A percentile compares a stretch with the other conserved stretches of the same genome.
Evolutionary conservation across 2,329 filamentous ascomycete species (phyloP).

Genomic region (Fusarium stilboides): DNA sequence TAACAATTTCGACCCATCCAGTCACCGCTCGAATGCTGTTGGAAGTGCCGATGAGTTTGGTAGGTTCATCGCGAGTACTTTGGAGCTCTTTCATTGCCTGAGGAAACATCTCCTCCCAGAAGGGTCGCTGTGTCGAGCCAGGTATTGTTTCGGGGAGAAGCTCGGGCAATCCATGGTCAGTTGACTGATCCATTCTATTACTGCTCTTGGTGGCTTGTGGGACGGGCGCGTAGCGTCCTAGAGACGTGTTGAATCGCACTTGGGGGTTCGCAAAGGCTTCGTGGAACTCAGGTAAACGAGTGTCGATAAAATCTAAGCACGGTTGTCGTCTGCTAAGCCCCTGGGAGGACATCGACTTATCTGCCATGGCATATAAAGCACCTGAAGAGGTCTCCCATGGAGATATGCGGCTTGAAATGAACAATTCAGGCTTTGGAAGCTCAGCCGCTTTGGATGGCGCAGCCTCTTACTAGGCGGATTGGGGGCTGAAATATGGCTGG

Average conservation of each 20-base stretch:
- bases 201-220: accelerated
- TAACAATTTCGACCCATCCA: neutral
- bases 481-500: too few relatives aligned
- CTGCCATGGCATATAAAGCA: neutral
- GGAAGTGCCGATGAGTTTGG: neutral
- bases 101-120: neutral
- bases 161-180: neutral
- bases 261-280: neutral
- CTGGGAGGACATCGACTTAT: neutral
- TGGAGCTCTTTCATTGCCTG: neutral
- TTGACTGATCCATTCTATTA: accelerated
- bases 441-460: neutral
- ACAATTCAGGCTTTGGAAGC: too few relatives aligned
- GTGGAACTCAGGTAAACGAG: neutral
- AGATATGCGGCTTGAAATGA: neutral
- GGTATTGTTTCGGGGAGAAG: accelerated
- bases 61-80: neutral
- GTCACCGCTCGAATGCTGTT: neutral
- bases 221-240: neutral
- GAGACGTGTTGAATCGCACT: neutral
- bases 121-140: neutral
- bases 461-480: neutral
- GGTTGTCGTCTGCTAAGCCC: neutral
- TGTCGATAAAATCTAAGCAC: neutral
- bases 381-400: too few relatives aligned